These are phyloP conservation scores for Haplosporangium sp. DNA, from an alignment of 371 early-diverging fungal species.

Conservation along the genomic window DNA sequence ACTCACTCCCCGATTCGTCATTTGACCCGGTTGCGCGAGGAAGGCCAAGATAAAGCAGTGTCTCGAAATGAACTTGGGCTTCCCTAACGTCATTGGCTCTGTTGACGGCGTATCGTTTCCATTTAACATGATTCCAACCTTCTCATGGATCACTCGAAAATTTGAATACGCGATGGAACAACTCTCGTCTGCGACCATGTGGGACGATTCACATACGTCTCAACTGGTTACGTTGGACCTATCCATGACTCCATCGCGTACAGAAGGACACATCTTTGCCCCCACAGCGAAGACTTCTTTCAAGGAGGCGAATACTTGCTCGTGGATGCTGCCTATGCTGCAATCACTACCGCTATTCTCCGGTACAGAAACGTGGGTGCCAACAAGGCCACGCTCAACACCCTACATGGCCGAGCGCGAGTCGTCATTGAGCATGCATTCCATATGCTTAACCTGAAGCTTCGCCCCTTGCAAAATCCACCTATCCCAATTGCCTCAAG, in stretches of 20 bases:
- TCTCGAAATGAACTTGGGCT: slow-evolving; percentile 4
- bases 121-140: background rate
- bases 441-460: slow-evolving; percentile 16
- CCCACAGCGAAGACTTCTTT: background rate
- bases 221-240: slow-evolving; percentile 12
- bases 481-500: slow-evolving; percentile 2
- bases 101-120: slow-evolving; percentile 15
- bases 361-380: slow-evolving; percentile 2
- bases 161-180: slow-evolving; percentile 13
- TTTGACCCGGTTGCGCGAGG: slow-evolving; percentile 9
- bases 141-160: slow-evolving; percentile 5
- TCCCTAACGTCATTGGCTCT: slow-evolving; percentile 12
- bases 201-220: slow-evolving; percentile 6
- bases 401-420: slow-evolving; percentile 7
- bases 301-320: slow-evolving; percentile 5
- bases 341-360: background rate
- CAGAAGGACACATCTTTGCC: background rate
- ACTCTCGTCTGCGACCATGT: slow-evolving; percentile 16
- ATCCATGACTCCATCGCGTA: slow-evolving; percentile 12
- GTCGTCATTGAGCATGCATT: slow-evolving; percentile 20
- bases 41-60: background rate
- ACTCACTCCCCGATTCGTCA: background rate
- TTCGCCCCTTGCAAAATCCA: slow-evolving; percentile 10
- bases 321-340: slow-evolving; percentile 3
- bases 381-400: slow-evolving; percentile 7